Base-by-base conservation (phyloP, 2,329 filamentous ascomycete genomes). In the Colletotrichum chrysophilum region DNA sequence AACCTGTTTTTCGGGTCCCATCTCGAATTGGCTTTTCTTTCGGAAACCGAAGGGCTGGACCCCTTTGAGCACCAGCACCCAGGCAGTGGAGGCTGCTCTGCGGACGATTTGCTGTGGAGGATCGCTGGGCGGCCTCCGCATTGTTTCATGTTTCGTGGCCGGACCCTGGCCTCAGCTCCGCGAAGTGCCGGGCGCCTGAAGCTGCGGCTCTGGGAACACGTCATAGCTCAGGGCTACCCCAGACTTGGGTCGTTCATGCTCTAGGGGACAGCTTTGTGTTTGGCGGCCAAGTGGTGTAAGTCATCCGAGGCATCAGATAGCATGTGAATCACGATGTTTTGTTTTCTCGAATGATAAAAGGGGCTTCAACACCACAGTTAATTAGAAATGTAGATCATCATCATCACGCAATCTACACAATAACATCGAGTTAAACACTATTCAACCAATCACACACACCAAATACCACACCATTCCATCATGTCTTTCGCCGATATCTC, bases 121-220 rank as follows among this genome's bases (percentile, higher is more conserved):
- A 71, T 74, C 61, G 72, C 60, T 61, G 67, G 72, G 72, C 72
- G 67, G 72, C 67, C 72, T 74, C 67, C 61, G 67, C 67, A 66
- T 71, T 43, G 72, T 74, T 74, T 74, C 72, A 74, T 30, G 72
- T 74, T 66, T 74, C 61, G 61, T 55, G 52, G 68, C 34, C 61
- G 43, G 67, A 66, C 48, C 67, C 67, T 60, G 72, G 60, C 61
- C 60, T 55, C 52, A 62, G 61, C 61, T 60, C 60, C 48, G 26
- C 28, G 24, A 38, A 16, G 34, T 58, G 43, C 61, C 28, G 60
- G 48, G n/a, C 61, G 72, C 68, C 30, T 66, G 67, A 66, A 71
- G 48, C 48, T 70, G 71, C 68, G 21, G 68, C 52, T 71, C 67
- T 36, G 28, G 38, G 36, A 60, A 65, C 28, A 74, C 67, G 72